A percentile compares a stretch with the other conserved stretches of the same genome.
phyloP scores from a whole-genome alignment of 768 basidiomycete genomes.

The Pleurotus platypus region DNA sequence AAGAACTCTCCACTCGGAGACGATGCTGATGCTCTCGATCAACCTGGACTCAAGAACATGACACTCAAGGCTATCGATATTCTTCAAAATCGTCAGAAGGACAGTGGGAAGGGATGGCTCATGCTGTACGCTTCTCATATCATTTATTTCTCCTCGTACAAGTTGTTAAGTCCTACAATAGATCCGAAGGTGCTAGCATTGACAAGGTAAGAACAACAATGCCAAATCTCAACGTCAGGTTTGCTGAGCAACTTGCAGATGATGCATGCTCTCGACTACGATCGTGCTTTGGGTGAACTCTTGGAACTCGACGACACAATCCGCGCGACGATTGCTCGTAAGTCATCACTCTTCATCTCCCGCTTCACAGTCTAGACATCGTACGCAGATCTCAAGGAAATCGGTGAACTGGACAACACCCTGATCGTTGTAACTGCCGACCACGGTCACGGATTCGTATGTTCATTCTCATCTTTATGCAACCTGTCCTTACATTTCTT shows the following conservation, averaged over 20 bases:
- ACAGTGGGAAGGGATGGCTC: constrained; percentile 37
- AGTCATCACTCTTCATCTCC: constrained; percentile 9
- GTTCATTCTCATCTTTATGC: constrained; percentile 9
- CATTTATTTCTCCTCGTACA: not conserved
- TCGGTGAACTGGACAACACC: constrained; percentile 38
- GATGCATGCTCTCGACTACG: constrained; percentile 46
- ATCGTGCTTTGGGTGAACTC: constrained; percentile 43
- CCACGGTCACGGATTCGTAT: constrained; percentile 43
- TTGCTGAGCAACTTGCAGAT: constrained; percentile 18
- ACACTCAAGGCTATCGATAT: constrained; percentile 44
- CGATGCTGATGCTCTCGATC: constrained; percentile 36
- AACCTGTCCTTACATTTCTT: not conserved
- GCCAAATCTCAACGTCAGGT: not conserved
- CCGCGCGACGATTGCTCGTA: constrained; percentile 36
- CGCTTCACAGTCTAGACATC: not conserved
- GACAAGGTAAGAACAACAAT: constrained; percentile 23
- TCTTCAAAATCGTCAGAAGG: constrained; percentile 28
- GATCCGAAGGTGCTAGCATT: constrained; percentile 42
- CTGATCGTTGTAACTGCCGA: constrained; percentile 43
- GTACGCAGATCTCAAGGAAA: constrained; percentile 33
- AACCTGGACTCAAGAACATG: constrained; percentile 45
- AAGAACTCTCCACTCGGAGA: constrained; percentile 40
- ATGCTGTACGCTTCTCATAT: constrained; percentile 29
- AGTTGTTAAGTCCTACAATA: constrained; percentile 8
- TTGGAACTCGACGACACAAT: constrained; percentile 43